These are phyloP conservation scores for Fusarium domesticum DNA, from an alignment of 2,329 filamentous ascomycete species.

Conservation along the genomic window DNA sequence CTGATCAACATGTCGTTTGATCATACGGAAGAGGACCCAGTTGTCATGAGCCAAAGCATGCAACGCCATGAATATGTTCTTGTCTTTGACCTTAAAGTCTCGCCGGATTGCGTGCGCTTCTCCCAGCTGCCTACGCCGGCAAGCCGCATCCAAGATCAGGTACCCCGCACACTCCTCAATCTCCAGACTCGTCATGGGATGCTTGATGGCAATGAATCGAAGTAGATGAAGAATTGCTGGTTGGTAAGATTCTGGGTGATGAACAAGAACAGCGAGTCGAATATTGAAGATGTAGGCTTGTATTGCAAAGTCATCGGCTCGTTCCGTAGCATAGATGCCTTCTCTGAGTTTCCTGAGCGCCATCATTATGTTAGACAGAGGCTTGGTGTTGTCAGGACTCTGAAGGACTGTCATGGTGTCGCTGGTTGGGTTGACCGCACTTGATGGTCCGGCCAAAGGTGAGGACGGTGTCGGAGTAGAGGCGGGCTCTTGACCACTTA, in stretches of 20 bases:
- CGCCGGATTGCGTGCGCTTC: conserved; percentile 68
- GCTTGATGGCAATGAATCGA: conserved; percentile 62
- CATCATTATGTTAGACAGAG: conserved; percentile 71
- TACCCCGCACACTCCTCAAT: conserved; percentile 77
- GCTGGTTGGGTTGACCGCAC: neutral
- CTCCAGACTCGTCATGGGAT: conserved; percentile 68
- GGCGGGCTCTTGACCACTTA: neutral
- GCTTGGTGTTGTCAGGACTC: conserved; percentile 47
- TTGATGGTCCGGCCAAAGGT: neutral
- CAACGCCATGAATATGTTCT: conserved; percentile 67
- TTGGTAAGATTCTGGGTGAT: conserved; percentile 84
- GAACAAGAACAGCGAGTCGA: conserved; percentile 74
- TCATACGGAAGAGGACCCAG: conserved; percentile 36
- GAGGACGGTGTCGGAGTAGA: conserved; percentile 6
- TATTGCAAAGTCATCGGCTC: conserved; percentile 77
- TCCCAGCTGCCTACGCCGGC: conserved; percentile 71
- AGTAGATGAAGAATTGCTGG: conserved; percentile 81
- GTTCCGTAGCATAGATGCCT: conserved; percentile 75
- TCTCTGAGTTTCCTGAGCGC: conserved; percentile 91
- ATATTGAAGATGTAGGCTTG: conserved; percentile 91
- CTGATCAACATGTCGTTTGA: conserved; percentile 58
- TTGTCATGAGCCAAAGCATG: conserved; percentile 74
- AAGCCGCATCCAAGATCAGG: conserved; percentile 82
- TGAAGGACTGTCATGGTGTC: conserved; percentile 17
- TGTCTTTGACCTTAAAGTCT: conserved; percentile 59